phyloP scores from a whole-genome alignment of 352 stramenopile species.

The Globisporangium lucens region DNA sequence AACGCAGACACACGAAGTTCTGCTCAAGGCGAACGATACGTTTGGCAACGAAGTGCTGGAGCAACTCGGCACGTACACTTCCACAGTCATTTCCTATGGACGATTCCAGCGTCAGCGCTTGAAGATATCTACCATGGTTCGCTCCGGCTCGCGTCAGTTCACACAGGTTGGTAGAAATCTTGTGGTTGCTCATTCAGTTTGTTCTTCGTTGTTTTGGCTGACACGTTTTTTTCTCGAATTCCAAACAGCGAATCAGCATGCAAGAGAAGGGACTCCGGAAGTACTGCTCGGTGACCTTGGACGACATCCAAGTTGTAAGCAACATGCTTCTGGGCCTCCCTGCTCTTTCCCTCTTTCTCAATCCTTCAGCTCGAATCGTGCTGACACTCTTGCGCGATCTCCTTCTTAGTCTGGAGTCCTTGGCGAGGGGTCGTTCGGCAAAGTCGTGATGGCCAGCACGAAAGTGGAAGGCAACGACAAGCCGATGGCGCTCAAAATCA shows the following conservation, averaged over 20 bases:
- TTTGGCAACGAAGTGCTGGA: conserved; percentile 68
- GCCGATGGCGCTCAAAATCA: conserved; percentile 90
- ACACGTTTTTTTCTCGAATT: not conserved
- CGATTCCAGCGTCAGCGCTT: conserved; percentile 62
- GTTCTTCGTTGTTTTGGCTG: not conserved
- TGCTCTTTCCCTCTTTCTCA: not conserved
- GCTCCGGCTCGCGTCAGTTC: conserved; percentile 54
- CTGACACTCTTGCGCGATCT: not conserved
- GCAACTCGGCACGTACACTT: conserved; percentile 44
- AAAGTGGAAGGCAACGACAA: conserved; percentile 51
- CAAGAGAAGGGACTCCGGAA: conserved; percentile 39
- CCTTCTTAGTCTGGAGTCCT: conserved; percentile 75
- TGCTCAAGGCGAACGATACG: conserved; percentile 74
- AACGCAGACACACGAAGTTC: conserved; percentile 34
- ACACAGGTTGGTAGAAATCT: conserved; percentile 33
- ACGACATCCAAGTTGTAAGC: conserved; percentile 65
- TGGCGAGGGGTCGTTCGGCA: conserved; percentile 95
- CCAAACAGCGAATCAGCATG: conserved; percentile 46
- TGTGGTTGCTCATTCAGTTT: not conserved
- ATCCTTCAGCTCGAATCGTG: not conserved
- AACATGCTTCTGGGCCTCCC: not conserved
- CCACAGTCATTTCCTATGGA: conserved; percentile 57
- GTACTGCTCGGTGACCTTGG: conserved; percentile 47
- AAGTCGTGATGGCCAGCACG: conserved; percentile 91
- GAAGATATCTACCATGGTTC: conserved; percentile 49